These are phyloP conservation scores for Massariosphaeria phaeospora DNA, from an alignment of 495 filamentous ascomycete species.

Conservation along the genomic window DNA sequence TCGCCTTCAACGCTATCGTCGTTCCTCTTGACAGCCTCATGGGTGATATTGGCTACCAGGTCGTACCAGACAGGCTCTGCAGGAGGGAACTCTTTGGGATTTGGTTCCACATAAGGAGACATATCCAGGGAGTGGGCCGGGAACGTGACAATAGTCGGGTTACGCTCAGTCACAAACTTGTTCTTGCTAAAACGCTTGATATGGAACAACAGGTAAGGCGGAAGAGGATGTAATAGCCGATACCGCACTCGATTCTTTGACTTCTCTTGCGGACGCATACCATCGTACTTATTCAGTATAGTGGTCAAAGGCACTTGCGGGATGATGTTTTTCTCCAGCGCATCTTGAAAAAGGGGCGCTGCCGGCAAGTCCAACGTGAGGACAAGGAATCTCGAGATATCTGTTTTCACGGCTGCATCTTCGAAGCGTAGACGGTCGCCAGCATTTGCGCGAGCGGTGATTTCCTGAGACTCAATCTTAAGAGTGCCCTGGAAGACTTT, in stretches of 20 bases:
- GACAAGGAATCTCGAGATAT: constrained; percentile 74
- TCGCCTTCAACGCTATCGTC: constrained; percentile 75
- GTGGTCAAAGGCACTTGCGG: constrained; percentile 88
- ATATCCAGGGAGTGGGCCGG: constrained; percentile 77
- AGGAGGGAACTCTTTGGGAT: constrained; percentile 54
- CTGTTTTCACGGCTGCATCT: constrained; percentile 76
- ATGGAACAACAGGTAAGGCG: constrained; percentile 88
- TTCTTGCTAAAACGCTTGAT: constrained; percentile 96
- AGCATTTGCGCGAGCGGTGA: constrained; percentile 85
- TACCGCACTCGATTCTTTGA: constrained; percentile 80
- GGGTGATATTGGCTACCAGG: constrained; percentile 91
- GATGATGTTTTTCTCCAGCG: constrained; percentile 86
- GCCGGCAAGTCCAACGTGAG: constrained; percentile 89
- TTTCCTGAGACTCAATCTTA: constrained; percentile 87
- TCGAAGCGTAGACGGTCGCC: constrained; percentile 90
- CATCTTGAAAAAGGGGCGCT: constrained; percentile 95
- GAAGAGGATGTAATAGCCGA: constrained; percentile 84
- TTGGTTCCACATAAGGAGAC: constrained; percentile 79
- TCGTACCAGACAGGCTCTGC: constrained; percentile 93
- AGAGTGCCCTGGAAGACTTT: constrained; percentile 88
- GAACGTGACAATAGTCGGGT: constrained; percentile 97
- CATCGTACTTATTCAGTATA: constrained; percentile 92
- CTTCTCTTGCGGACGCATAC: constrained; percentile 79
- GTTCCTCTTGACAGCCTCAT: constrained; percentile 72
- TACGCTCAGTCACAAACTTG: constrained; percentile 91